Evolutionary conservation across 2,329 filamentous ascomycete genomes (phyloP).

Genomic region (Chrysoporthe austroafricana): DNA sequence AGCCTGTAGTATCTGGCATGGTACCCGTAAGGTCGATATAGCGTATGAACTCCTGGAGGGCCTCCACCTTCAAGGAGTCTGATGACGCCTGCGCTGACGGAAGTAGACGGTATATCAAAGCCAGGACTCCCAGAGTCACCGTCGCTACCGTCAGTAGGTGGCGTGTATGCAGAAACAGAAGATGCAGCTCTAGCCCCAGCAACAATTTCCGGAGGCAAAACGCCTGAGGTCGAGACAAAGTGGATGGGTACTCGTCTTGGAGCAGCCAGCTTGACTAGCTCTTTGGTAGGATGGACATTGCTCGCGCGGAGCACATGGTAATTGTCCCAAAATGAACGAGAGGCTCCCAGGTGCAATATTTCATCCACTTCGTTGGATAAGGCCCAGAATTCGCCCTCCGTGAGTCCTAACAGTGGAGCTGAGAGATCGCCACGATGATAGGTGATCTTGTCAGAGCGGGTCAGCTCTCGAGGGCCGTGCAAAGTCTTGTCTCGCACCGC

Average conservation of each 20-base stretch:
- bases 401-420: constrained; percentile 31
- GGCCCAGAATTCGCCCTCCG: constrained; percentile 11
- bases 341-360: constrained; percentile 60
- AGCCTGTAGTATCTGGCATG: constrained; percentile 4
- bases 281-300: constrained; percentile 43
- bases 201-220: constrained; percentile 21
- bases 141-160: constrained; percentile 24
- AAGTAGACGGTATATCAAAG: constrained; percentile 15
- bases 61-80: neutral
- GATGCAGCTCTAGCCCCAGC: constrained; percentile 1
- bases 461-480: neutral
- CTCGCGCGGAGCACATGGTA: constrained; percentile 40
- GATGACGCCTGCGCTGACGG: neutral
- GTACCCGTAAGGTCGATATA: neutral
- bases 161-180: constrained; percentile 13
- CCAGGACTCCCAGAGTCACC: constrained; percentile 24
- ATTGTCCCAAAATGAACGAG: constrained; percentile 42
- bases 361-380: constrained; percentile 32
- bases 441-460: constrained; percentile 22
- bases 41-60: neutral
- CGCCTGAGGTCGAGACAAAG: constrained; percentile 36
- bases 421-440: constrained; percentile 35
- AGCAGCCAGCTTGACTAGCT: constrained; percentile 38
- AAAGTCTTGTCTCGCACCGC: constrained; percentile 38
- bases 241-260: constrained; percentile 36